Percentiles rank a stretch among this genome's conserved stretches.
phyloP scores from a whole-genome alignment of 306 rosid species.

The Casuarina glauca region DNA sequence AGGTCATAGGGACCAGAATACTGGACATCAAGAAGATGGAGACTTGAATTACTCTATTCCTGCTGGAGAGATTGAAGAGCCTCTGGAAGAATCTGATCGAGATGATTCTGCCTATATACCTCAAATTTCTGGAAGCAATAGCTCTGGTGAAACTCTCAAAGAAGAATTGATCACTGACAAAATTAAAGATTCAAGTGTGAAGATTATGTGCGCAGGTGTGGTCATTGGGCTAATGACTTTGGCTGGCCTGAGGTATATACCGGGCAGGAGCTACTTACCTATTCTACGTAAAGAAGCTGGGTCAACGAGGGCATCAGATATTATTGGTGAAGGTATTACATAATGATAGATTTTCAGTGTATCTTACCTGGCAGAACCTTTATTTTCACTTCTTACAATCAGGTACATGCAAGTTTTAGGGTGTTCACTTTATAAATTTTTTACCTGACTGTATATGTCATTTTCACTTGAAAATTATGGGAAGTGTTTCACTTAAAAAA shows the following conservation, averaged over 20 bases:
- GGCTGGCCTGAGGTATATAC: slow-evolving; percentile 69
- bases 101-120: slow-evolving; percentile 41
- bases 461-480: not conserved
- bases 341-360: slow-evolving; percentile 8
- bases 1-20: slow-evolving; percentile 44
- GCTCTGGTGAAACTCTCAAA: slow-evolving; percentile 36
- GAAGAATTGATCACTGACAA: slow-evolving; percentile 55
- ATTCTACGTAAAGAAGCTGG: slow-evolving; percentile 37
- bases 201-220: slow-evolving; percentile 86
- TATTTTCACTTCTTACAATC: not conserved
- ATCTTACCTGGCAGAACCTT: not conserved
- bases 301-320: slow-evolving; percentile 50
- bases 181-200: slow-evolving; percentile 73
- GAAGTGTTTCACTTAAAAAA: not conserved
- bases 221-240: slow-evolving; percentile 77
- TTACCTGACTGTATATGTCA: not conserved
- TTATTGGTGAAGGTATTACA: slow-evolving; percentile 55
- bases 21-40: slow-evolving; percentile 39
- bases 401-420: slow-evolving; percentile 4
- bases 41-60: slow-evolving; percentile 46
- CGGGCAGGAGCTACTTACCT: slow-evolving; percentile 50
- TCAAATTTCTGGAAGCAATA: slow-evolving; percentile 47
- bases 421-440: not conserved
- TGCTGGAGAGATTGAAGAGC: slow-evolving; percentile 43
- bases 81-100: slow-evolving; percentile 35